Percentiles rank a stretch among this genome's conserved stretches.
Conservation (phyloP, 1,284 basidiomycete genomes). For the Entoloma clypeatum region DNA sequence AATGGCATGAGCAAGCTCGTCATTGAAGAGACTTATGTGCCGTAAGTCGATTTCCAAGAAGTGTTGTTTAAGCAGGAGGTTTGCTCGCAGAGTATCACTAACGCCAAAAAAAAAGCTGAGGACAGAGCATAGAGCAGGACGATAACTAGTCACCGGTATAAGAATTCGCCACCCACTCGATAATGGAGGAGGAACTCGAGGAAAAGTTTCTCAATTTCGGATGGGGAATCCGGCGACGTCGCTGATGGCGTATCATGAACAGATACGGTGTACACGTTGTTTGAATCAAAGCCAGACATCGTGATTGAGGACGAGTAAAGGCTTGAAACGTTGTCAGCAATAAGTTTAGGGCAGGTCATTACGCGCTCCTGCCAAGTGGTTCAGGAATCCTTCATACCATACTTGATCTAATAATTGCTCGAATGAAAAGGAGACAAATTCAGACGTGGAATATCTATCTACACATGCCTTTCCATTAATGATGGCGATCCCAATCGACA, state of each 20-base stretch:
- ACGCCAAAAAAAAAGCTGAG: conserved; percentile 9
- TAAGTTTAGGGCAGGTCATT: conserved; percentile 43
- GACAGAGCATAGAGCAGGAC: conserved; percentile 6
- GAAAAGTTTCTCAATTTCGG: conserved; percentile 77
- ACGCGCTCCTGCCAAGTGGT: too few species aligned
- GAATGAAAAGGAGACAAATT: conserved; percentile 4
- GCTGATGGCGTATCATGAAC: conserved; percentile 59
- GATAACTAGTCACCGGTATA: conserved; percentile 60
- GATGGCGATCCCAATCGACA: conserved; percentile 51
- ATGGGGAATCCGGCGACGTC: conserved; percentile 61
- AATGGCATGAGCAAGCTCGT: conserved; percentile 88
- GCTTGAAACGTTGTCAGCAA: conserved; percentile 14
- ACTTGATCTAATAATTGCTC: background rate
- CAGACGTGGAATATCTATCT: too few species aligned
- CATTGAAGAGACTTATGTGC: conserved; percentile 89
- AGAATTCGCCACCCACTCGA: conserved; percentile 84
- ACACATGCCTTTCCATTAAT: conserved; percentile 24
- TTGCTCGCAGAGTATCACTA: conserved; percentile 89
- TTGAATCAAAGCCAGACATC: conserved; percentile 73
- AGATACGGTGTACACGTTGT: conserved; percentile 75
- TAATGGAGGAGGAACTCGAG: conserved; percentile 85
- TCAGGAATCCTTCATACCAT: conserved; percentile 1
- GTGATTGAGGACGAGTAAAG: conserved; percentile 14
- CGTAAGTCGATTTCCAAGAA: conserved; percentile 91
- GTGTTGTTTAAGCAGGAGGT: conserved; percentile 87